These are phyloP conservation scores for Ophiostoma triangulosporum DNA, from an alignment of 2,329 filamentous ascomycete genomes.

Conservation along the genomic window DNA sequence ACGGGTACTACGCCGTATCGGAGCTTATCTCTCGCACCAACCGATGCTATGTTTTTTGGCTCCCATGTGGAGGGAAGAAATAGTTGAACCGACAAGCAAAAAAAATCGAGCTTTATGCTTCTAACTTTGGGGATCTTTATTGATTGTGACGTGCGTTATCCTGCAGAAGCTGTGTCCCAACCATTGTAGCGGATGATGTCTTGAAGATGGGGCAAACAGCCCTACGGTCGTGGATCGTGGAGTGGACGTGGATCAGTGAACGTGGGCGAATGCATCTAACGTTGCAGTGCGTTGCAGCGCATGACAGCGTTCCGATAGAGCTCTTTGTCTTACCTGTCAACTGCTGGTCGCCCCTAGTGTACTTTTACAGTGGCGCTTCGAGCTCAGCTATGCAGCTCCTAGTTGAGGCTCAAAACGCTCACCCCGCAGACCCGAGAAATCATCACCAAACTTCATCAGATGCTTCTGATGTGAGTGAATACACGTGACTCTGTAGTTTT, in stretches of 20 bases:
- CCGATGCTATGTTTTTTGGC: conserved; percentile 1
- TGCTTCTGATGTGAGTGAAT: no score
- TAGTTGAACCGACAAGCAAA: conserved; percentile 5
- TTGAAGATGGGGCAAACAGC: neutral
- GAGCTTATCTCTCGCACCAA: conserved; percentile 5
- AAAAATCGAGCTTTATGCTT: conserved; percentile 5
- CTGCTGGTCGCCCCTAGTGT: no score
- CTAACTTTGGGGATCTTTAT: neutral
- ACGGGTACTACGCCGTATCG: conserved; percentile 4
- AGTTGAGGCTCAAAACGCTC: no score
- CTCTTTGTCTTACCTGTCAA: no score
- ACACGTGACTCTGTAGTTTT: neutral
- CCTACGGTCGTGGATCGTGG: neutral
- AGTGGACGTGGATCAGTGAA: neutral
- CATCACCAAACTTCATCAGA: no score
- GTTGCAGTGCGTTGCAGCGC: neutral
- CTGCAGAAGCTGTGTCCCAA: neutral
- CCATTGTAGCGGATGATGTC: neutral
- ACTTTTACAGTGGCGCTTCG: no score
- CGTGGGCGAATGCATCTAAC: neutral
- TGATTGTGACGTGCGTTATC: neutral
- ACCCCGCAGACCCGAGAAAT: no score
- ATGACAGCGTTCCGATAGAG: neutral
- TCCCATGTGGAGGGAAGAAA: neutral
- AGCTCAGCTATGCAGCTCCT: no score